Evolutionary conservation across 1,284 basidiomycete genomes (phyloP), one percentile per base, ranked within the genome.

Genomic region (Puccinia sorghi): DNA sequence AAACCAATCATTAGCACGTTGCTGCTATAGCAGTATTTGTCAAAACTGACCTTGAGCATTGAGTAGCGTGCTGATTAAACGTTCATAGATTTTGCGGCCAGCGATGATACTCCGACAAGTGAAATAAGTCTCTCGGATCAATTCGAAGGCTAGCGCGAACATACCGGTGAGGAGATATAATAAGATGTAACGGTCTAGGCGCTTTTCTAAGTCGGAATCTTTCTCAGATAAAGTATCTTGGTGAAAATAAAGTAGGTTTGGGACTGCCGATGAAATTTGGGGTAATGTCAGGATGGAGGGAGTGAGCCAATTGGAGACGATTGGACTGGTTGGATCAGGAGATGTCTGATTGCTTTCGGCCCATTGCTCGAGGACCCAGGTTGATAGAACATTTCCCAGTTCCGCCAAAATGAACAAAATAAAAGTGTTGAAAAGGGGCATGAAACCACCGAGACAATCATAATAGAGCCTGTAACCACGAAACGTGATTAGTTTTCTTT

Each of bases 41-140:
- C 17, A 39, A 22, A 56, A 20, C 25, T 37, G 25, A 75, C 72
- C 72, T 75, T 64, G 57, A 41, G 72, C 72, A 43, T 66, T 32
- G 12, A 75, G 46, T 41, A 75, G 32, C 11, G 61, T 64, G 27
- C 48, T 20, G n/a, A 75, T 75, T 32, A 75, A 75, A 37, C 61
- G 22, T 64, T 75, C 61, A 52, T 75, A 75, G 41, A 75, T 75
- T 54, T 64, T 75, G 46, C 61, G 72, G 15, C 43, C 61, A 66
- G 61, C 61, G 48, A 63, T 66, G 20, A 75, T 54, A 48, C 59
- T 66, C 43, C 48, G 59, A 39, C 41, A 54, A 17, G 72, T 66
- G 48, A 75, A 75, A 54, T 50, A 75, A 27, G 59, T 52, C 27
- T 50, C 43, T n/a, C 72, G 43, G 27, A 64, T 64, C 15, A 75